Evolutionary conservation across 768 basidiomycete genomes (phyloP).

Genomic region (Lyophyllum decastes): DNA sequence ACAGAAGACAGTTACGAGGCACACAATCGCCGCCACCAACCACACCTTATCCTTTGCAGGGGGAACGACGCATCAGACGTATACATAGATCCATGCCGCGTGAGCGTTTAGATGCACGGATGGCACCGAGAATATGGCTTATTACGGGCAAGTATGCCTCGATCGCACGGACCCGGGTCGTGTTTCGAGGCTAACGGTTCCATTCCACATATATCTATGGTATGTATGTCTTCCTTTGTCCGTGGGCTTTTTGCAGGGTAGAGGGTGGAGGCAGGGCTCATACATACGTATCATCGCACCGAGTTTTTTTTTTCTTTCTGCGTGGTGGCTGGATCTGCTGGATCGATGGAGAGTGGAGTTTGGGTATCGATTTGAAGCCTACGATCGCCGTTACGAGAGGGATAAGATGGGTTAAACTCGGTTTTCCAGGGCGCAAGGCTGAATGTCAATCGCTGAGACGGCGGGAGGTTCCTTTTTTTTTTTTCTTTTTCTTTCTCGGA

Average conservation of each 20-base stretch:
- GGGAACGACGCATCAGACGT: not conserved
- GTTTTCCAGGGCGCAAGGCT: not conserved
- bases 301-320: too few relatives aligned
- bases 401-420: not conserved
- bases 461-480: too few relatives aligned
- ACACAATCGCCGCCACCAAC: constrained; percentile 3
- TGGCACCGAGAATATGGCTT: not conserved
- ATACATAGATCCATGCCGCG: not conserved
- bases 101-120: not conserved
- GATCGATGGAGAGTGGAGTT: not conserved
- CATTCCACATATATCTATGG: not conserved
- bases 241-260: not conserved
- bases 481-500: too few relatives aligned
- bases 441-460: not conserved
- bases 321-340: not conserved
- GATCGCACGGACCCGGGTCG: not conserved
- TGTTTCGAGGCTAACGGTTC: not conserved
- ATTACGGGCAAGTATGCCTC: not conserved
- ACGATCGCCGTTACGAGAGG: not conserved
- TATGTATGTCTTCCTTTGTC: not conserved
- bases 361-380: not conserved
- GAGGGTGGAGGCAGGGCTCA: not conserved
- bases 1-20: constrained; percentile 4
- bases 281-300: too few relatives aligned
- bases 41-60: too few relatives aligned